Conservation (phyloP, 2,329 filamentous ascomycete genomes). For the Trichoderma cornu-damae region DNA sequence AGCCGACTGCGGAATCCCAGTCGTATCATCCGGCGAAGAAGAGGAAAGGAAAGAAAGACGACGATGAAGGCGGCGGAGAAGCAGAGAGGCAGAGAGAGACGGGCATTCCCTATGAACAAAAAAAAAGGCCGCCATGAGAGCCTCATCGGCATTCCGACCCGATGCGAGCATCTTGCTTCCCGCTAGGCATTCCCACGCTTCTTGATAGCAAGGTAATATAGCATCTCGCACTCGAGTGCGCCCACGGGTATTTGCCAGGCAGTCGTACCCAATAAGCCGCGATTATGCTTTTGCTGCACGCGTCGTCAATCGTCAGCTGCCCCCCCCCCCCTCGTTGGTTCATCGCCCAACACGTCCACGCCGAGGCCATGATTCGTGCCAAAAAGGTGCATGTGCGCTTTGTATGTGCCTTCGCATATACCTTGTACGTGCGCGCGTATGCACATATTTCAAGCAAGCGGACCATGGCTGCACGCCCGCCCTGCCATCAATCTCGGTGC, state of each 20-base stretch:
- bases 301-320: slow-evolving; percentile 2
- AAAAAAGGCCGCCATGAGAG: no score
- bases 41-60: no score
- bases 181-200: neutral
- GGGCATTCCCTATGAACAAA: neutral
- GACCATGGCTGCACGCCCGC: slow-evolving; percentile 5
- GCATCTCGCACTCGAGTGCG: neutral
- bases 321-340: slow-evolving; percentile 1
- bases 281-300: no score
- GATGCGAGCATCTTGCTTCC: neutral
- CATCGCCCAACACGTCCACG: slow-evolving; percentile 9
- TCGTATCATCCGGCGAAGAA: no score
- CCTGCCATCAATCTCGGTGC: slow-evolving; percentile 4
- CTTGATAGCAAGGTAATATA: no score
- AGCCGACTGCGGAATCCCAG: neutral
- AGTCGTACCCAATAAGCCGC: neutral
- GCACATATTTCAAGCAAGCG: slow-evolving; percentile 5
- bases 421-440: slow-evolving; percentile 1
- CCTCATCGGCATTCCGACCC: neutral
- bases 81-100: no score
- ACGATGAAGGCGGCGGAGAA: neutral
- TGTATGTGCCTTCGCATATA: no score
- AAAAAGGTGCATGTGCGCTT: neutral
- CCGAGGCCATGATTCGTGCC: neutral
- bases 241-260: no score